These are phyloP conservation scores for Sparassis latifolia DNA, from an alignment of 1,284 basidiomycete genomes.

Conservation along the genomic window DNA sequence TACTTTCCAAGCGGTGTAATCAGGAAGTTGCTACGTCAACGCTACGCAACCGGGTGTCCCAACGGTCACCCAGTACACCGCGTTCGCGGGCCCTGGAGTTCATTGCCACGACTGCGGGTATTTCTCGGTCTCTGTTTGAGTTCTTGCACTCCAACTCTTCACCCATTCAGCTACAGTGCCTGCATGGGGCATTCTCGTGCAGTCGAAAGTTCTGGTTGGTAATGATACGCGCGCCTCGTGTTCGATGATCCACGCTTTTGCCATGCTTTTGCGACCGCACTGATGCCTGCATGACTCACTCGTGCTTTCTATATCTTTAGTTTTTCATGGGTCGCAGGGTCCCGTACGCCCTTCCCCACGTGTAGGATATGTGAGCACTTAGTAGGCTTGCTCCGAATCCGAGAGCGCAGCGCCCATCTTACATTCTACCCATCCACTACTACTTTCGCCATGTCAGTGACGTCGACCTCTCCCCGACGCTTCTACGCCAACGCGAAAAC, in stretches of 20 bases:
- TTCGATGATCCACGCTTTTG: slow-evolving; percentile 21
- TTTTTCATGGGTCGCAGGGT: slow-evolving; percentile 15
- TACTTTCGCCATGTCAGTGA: slow-evolving; percentile 17
- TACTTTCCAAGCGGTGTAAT: too few relatives aligned
- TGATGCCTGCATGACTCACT: slow-evolving; percentile 1
- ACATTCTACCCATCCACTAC: slow-evolving; percentile 14
- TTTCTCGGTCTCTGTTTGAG: too few relatives aligned
- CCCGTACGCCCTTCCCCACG: slow-evolving; percentile 13
- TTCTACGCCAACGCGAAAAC: not conserved
- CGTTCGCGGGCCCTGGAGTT: too few relatives aligned
- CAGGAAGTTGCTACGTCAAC: too few relatives aligned
- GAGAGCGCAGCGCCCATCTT: slow-evolving; percentile 7
- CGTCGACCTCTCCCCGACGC: not conserved
- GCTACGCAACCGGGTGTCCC: too few relatives aligned
- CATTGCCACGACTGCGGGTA: too few relatives aligned
- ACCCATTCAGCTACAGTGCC: too few relatives aligned
- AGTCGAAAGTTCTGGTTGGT: not conserved
- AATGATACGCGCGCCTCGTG: slow-evolving; percentile 16
- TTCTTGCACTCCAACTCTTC: too few relatives aligned
- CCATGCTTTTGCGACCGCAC: slow-evolving; percentile 16
- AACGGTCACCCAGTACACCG: too few relatives aligned
- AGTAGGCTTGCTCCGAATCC: slow-evolving; percentile 9
- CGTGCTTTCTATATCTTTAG: slow-evolving; percentile 9
- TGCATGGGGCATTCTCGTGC: too few relatives aligned
- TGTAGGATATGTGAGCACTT: slow-evolving; percentile 14